phyloP scores from a whole-genome alignment of 2,329 filamentous ascomycete genomes.

The Fusarium lateritium region DNA sequence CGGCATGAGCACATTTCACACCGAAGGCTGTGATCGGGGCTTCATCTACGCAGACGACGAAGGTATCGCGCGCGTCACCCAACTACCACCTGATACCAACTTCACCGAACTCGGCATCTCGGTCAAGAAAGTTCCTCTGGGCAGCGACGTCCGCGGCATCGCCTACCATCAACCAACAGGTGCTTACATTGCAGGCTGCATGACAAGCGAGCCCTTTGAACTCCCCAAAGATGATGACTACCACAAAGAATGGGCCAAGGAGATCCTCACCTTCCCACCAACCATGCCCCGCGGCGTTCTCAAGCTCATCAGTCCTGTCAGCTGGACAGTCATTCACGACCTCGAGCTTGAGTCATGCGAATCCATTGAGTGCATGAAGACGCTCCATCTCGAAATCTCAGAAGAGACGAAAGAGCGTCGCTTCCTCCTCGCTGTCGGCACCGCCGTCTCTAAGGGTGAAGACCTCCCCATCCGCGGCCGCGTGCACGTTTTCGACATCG shows the following conservation, averaged over 20 bases:
- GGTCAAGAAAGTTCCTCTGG: slow-evolving; percentile 78
- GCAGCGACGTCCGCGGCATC: slow-evolving; percentile 78
- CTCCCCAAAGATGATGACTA: slow-evolving; percentile 89
- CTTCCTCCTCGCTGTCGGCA: slow-evolving; percentile 87
- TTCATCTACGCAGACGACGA: slow-evolving; percentile 86
- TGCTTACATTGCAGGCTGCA: slow-evolving; percentile 84
- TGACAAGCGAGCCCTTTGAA: slow-evolving; percentile 78
- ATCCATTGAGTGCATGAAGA: slow-evolving; percentile 84
- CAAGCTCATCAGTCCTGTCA: slow-evolving; percentile 83
- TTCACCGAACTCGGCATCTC: slow-evolving; percentile 84
- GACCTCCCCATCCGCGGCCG: slow-evolving; percentile 88
- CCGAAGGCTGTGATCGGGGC: slow-evolving; percentile 81
- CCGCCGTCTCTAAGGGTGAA: slow-evolving; percentile 88
- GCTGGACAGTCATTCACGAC: slow-evolving; percentile 84
- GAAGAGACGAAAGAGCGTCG: slow-evolving; percentile 91
- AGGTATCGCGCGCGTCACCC: slow-evolving; percentile 80
- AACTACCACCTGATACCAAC: slow-evolving; percentile 76
- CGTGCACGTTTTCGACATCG: slow-evolving; percentile 92
- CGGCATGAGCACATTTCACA: slow-evolving; percentile 83
- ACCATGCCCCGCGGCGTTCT: slow-evolving; percentile 79
- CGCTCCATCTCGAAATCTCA: slow-evolving; percentile 88
- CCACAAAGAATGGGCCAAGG: slow-evolving; percentile 84
- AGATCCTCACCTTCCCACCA: slow-evolving; percentile 76
- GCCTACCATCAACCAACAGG: slow-evolving; percentile 82
- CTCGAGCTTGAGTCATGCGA: slow-evolving; percentile 82